Conservation (phyloP, 495 filamentous ascomycete species). For the Corynascus novoguineensis region DNA sequence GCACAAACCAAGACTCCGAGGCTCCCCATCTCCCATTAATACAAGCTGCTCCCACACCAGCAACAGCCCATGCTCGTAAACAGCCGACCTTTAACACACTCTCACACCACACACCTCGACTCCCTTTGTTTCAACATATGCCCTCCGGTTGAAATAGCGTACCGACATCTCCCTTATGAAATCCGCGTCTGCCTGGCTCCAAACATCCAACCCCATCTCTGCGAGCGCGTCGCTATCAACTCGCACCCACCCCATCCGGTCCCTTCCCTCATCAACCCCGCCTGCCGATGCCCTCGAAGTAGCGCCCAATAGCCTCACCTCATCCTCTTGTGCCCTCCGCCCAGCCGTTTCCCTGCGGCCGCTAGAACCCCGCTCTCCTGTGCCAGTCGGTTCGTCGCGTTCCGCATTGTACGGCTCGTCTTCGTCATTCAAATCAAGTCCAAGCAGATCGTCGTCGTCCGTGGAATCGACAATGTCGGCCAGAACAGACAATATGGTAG, state of each 20-base stretch:
- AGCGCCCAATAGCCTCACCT: constrained; percentile 23
- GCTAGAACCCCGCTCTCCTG: no score
- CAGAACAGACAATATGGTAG: constrained; percentile 61
- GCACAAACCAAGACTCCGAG: not conserved
- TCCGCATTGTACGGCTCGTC: not conserved
- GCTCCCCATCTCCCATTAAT: not conserved
- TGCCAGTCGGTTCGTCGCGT: constrained; percentile 18
- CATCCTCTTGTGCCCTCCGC: constrained; percentile 23
- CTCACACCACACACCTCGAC: constrained; percentile 77
- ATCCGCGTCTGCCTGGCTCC: constrained; percentile 69
- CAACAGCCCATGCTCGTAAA: not conserved
- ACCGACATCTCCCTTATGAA: constrained; percentile 64
- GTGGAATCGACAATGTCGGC: constrained; percentile 60
- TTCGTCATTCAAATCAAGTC: constrained; percentile 38
- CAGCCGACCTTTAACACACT: constrained; percentile 51
- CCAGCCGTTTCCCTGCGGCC: not conserved
- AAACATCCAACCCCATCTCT: constrained; percentile 79
- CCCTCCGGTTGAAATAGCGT: constrained; percentile 66
- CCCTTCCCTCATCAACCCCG: constrained; percentile 5
- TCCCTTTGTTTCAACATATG: constrained; percentile 62
- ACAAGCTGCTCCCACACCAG: not conserved
- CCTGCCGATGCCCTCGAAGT: not conserved
- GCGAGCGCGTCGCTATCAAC: constrained; percentile 66
- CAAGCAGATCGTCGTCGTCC: constrained; percentile 47
- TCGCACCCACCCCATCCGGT: constrained; percentile 40